Percentiles rank a stretch among this genome's conserved stretches.
phyloP scores from a whole-genome alignment of 306 rosid species.

The Delonix regia region DNA sequence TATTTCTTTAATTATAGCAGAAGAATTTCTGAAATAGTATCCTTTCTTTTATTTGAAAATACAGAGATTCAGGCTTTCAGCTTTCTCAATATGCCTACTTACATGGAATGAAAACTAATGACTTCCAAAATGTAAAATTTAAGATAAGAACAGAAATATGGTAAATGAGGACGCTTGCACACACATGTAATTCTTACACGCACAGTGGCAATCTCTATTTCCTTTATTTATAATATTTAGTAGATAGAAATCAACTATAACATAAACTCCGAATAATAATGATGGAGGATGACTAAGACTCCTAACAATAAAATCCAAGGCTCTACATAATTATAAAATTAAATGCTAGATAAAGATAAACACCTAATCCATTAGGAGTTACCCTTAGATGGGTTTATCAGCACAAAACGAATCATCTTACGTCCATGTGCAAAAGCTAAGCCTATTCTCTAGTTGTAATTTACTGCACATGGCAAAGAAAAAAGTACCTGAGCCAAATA shows the following conservation, averaged over 20 bases:
- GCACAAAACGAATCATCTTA: not conserved
- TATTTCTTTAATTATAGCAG: not conserved
- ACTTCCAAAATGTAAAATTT: not conserved
- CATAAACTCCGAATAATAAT: too few relatives aligned
- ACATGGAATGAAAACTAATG: not conserved
- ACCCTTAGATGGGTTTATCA: not conserved
- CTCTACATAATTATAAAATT: too few relatives aligned
- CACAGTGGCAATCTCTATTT: too few relatives aligned
- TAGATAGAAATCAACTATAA: too few relatives aligned
- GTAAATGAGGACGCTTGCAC: too few relatives aligned
- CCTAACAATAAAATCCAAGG: not conserved
- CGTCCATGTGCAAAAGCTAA: not conserved
- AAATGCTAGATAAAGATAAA: not conserved
- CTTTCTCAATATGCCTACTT: not conserved
- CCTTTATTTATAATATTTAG: too few relatives aligned
- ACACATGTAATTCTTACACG: too few relatives aligned
- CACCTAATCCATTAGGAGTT: not conserved
- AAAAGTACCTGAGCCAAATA: conserved; percentile 79
- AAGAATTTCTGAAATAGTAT: not conserved
- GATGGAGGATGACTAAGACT: too few relatives aligned
- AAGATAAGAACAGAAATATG: not conserved
- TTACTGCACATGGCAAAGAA: conserved; percentile 5
- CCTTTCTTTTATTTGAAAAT: not conserved
- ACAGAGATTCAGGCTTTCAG: not conserved
- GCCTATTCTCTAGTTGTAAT: not conserved